Evolutionary conservation across 108 stramenopile species (phyloP), one percentile per base, ranked within the genome.

Genomic region (Skeletonema tropicum): DNA sequence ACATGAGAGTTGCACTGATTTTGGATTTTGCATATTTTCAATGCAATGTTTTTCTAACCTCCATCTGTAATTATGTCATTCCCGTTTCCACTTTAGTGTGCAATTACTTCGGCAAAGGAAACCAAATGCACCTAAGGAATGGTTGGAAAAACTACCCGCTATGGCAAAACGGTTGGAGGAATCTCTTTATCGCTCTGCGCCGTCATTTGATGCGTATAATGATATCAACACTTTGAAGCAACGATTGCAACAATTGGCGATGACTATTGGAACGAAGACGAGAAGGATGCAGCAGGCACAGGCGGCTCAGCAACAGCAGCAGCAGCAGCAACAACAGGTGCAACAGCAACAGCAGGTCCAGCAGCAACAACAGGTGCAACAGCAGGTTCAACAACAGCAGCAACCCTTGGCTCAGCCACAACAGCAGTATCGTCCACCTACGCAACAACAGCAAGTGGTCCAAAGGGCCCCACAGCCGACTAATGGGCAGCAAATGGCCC

Each of bases 161-260:
- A 98, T 98, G 98, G 98, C 98, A 0, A 96, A 96, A 66, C 87
- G 96, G 25, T 82, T 98, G 64, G 98, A 98, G 64, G 97, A 97
- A 72, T 91, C 91, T 58, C 79, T 98, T 46, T 98, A 97, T 77
- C 85, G 96, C 14, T 93, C 96, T 3, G 96, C 97, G 1, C 77
- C 85, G 41, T 93, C 89, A 2, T 94, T 95, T 67, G 93, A 90
- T 15, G 96, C 94, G 58, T 98, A 98, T 74, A 95, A 92, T 77
- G 93, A 98, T 75, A 83, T 84, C 23, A 69, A 63, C 19, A 97
- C 97, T n/a, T 74, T 98, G 42, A 98, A 98, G 76, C 88, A 93
- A 71, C 83, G 98, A 10, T 82, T 98, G 72, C 98, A 98, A 68
- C 88, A 93, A 60, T 77, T 98, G 17, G 98, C 98, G 3, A 91